phyloP scores from a whole-genome alignment of 192 early-diverging fungal species.

The Helicostylum pulchrum region DNA sequence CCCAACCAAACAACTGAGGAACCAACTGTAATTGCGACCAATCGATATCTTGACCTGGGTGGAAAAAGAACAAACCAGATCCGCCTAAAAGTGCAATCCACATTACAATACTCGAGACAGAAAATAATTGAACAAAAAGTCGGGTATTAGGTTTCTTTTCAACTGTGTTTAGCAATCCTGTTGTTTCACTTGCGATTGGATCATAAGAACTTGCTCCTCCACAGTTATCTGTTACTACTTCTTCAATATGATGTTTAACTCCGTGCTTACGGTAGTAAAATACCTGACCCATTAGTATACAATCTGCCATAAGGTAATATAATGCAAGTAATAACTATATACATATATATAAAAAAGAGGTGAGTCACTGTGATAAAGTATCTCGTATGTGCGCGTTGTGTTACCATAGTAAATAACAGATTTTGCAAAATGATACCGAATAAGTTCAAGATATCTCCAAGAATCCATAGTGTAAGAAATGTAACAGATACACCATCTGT shows the following conservation, averaged over 20 bases:
- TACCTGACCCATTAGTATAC: conserved; percentile 59
- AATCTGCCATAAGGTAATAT: conserved; percentile 75
- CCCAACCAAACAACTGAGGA: conserved; percentile 72
- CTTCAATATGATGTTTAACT: conserved; percentile 26
- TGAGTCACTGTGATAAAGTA: background rate
- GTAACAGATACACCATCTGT: conserved; percentile 70
- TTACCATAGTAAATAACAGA: conserved; percentile 67
- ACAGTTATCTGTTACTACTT: background rate
- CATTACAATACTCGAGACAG: background rate
- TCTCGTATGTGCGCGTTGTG: background rate
- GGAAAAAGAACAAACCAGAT: conserved; percentile 7
- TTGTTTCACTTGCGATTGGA: background rate
- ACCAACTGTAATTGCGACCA: conserved; percentile 27
- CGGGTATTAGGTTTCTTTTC: background rate
- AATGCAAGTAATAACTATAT: conserved; percentile 57
- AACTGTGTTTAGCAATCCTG: background rate
- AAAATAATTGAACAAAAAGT: conserved; percentile 14
- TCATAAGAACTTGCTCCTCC: background rate
- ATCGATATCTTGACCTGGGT: conserved; percentile 17
- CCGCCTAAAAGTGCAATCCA: conserved; percentile 3
- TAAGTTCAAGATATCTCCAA: conserved; percentile 76
- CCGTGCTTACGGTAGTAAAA: conserved; percentile 59
- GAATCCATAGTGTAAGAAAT: conserved; percentile 71
- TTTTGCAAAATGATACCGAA: conserved; percentile 64
- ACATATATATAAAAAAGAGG: background rate